These are phyloP conservation scores for Aspergillus leporis DNA, from an alignment of 495 filamentous ascomycete genomes.

Conservation along the genomic window DNA sequence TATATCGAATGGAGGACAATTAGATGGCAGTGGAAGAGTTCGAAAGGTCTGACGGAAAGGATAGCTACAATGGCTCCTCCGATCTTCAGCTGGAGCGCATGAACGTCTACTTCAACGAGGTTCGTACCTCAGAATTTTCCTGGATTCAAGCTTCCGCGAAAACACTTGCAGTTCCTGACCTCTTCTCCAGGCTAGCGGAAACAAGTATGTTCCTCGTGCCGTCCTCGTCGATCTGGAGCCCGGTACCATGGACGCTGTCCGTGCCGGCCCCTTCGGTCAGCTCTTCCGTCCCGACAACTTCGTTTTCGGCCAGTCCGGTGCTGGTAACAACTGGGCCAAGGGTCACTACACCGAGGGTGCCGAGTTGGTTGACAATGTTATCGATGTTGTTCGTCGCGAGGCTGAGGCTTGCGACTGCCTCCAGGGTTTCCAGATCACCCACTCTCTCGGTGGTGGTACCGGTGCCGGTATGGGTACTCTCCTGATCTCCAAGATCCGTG, in stretches of 20 bases:
- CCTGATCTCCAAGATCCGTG: conserved; percentile 99
- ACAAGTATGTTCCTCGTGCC: conserved; percentile 99
- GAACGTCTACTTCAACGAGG: conserved; percentile 99
- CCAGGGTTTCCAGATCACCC: conserved; percentile 99
- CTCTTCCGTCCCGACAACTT: conserved; percentile 99
- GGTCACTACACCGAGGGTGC: conserved; percentile 99
- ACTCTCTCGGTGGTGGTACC: conserved; percentile 99
- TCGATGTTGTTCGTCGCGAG: conserved; percentile 98
- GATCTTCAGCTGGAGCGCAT: conserved; percentile 99
- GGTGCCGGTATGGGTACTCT: conserved; percentile 99
- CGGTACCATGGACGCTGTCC: conserved; percentile 97
- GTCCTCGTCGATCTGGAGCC: conserved; percentile 99
- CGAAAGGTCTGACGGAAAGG: conserved; percentile 30
- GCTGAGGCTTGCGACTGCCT: conserved; percentile 99
- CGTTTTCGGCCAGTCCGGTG: conserved; percentile 99
- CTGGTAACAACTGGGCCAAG: conserved; percentile 99
- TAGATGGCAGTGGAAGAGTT: conserved; percentile 13
- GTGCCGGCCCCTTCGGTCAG: conserved; percentile 97
- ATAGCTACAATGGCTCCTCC: conserved; percentile 93
- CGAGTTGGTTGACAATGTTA: conserved; percentile 96
- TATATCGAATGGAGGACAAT: conserved; percentile 4
- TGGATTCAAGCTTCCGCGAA: neutral
- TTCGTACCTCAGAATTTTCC: conserved; percentile 40
- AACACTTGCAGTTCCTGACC: conserved; percentile 16
- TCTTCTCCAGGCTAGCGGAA: conserved; percentile 71